phyloP scores from a whole-genome alignment of 495 filamentous ascomycete species.

The Pseudomonodictys pantanalensis region DNA sequence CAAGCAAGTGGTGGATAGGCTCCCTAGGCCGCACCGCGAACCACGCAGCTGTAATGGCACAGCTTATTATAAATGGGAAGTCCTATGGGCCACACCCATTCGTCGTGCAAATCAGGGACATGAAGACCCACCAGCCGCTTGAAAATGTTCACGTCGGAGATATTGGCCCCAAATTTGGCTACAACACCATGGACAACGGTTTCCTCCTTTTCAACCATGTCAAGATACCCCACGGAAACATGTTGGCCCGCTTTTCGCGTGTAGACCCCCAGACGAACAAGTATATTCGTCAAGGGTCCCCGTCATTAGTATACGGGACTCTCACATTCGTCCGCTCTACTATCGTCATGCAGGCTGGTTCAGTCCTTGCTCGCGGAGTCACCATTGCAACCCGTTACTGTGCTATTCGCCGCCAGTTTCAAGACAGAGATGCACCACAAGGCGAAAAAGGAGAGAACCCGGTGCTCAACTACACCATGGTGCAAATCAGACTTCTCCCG shows the following conservation, averaged over 20 bases:
- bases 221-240: constrained; percentile 65
- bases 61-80: constrained; percentile 62
- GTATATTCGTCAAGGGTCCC: constrained; percentile 61
- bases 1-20: constrained; percentile 79
- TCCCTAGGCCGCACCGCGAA: constrained; percentile 70
- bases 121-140: constrained; percentile 67
- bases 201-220: constrained; percentile 70
- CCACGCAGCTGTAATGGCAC: constrained; percentile 72
- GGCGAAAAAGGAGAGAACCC: constrained; percentile 59
- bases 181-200: constrained; percentile 73
- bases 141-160: constrained; percentile 69
- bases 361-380: constrained; percentile 67
- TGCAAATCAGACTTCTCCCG: constrained; percentile 68
- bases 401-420: constrained; percentile 66
- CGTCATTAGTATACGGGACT: constrained; percentile 67
- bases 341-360: constrained; percentile 65
- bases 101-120: constrained; percentile 68
- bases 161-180: constrained; percentile 72
- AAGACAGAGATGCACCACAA: constrained; percentile 60
- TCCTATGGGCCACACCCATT: constrained; percentile 71
- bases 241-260: constrained; percentile 61
- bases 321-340: constrained; percentile 70
- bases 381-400: constrained; percentile 72
- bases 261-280: constrained; percentile 61
- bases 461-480: constrained; percentile 73